phyloP scores from a whole-genome alignment of 2,329 filamentous ascomycete genomes.

The Penicillium brasilianum region DNA sequence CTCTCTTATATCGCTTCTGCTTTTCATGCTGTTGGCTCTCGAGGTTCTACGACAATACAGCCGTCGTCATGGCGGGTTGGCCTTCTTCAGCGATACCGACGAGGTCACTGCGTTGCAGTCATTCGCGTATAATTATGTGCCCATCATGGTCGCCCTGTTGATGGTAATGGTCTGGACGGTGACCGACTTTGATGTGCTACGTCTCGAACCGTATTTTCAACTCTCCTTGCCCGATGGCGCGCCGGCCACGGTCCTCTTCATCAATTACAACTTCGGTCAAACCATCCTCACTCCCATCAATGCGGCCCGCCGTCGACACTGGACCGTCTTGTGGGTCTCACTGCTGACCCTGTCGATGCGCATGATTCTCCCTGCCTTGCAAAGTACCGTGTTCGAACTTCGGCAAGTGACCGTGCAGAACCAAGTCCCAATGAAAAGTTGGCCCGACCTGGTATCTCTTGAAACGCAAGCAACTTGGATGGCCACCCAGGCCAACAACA shows the following conservation, averaged over 20 bases:
- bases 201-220: constrained; percentile 56
- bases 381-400: constrained; percentile 40
- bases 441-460: constrained; percentile 37
- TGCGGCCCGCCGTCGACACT: constrained; percentile 39
- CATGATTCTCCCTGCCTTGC: constrained; percentile 40
- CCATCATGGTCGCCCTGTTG: constrained; percentile 51
- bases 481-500: constrained; percentile 34
- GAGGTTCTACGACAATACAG: constrained; percentile 41
- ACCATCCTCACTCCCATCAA: constrained; percentile 41
- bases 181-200: constrained; percentile 56
- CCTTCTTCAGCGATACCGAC: constrained; percentile 38
- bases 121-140: constrained; percentile 47
- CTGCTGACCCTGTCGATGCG: constrained; percentile 39
- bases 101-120: constrained; percentile 35
- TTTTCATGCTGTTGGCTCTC: constrained; percentile 30
- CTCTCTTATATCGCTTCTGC: constrained; percentile 31
- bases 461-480: constrained; percentile 39
- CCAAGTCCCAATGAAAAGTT: constrained; percentile 34
- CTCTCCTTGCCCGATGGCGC: constrained; percentile 40
- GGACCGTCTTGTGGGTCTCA: constrained; percentile 40
- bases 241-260: constrained; percentile 40
- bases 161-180: constrained; percentile 57
- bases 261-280: constrained; percentile 46
- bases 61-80: constrained; percentile 33
- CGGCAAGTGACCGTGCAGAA: constrained; percentile 33